Evolutionary conservation across 2,329 filamentous ascomycete species (phyloP).

Genomic region (Fusarium heterosporum): DNA sequence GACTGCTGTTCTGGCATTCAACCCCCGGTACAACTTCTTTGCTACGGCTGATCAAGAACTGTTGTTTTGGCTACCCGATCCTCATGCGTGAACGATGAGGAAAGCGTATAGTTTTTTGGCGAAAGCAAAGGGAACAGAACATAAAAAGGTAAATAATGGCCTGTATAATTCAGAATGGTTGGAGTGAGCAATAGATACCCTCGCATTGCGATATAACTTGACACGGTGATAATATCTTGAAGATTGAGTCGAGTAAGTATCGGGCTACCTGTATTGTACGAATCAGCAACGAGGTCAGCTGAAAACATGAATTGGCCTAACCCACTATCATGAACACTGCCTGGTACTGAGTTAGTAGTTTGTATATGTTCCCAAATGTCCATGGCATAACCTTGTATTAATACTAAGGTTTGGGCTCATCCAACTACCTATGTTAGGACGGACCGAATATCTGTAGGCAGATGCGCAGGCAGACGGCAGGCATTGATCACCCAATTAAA

Average conservation of each 20-base stretch:
- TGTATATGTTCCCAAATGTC: too few relatives aligned
- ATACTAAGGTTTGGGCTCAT: not conserved
- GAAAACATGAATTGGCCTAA: not conserved
- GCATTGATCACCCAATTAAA: not conserved
- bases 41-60: slow-evolving; percentile 89
- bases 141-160: not conserved
- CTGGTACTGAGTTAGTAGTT: too few relatives aligned
- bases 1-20: slow-evolving; percentile 84
- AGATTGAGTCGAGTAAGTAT: not conserved
- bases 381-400: too few relatives aligned
- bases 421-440: not conserved
- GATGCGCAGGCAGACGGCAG: slow-evolving; percentile 4
- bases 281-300: not conserved
- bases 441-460: not conserved
- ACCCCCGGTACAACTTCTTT: slow-evolving; percentile 91
- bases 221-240: not conserved
- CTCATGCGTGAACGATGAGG: slow-evolving; percentile 58
- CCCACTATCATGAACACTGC: too few relatives aligned
- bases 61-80: slow-evolving; percentile 81
- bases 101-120: not conserved
- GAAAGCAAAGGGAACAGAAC: not conserved
- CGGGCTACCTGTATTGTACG: not conserved
- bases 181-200: slow-evolving; percentile 34
- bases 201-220: not conserved
- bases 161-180: not conserved